Evolutionary conservation across 2,329 filamentous ascomycete species (phyloP), one percentile per base, ranked within the genome.

Genomic region (Microsporum canis): DNA sequence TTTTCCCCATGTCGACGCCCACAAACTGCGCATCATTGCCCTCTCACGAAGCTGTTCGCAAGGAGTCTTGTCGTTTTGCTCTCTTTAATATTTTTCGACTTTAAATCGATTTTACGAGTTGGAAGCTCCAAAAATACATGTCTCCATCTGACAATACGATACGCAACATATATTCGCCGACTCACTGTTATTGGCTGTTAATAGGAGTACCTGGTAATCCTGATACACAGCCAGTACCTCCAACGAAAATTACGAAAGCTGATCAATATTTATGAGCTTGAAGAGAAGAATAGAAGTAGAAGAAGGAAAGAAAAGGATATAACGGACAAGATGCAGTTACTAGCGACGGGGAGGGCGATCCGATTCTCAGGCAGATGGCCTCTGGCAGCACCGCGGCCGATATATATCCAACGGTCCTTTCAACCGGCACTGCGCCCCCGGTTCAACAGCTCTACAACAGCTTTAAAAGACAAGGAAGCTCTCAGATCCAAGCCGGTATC

Each of bases 281-380:
- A n/a, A 31, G 27, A 14, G 45, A 14, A 49, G 23, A 27, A 27
- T 29, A 4, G 39, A 43, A 12, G 39, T 5, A 10, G 45, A 27
- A 10, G 49, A 31, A 53, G 49, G 17, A 23, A 53, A 53, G 27
- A 53, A 29, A 23, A 3, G 4, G 5, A 31, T 5, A 5, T 10
- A 4, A 31, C 12, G 5, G 31, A 34, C 59, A 59, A 38, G 12
- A 77, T 76, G 75, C 71, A 73, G 53, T 64, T 75, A 55, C 63
- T 74, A 60, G 73, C 73, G 60, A 75, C 73, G 3, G 71, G 73
- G 59, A 70, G 74, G 65, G 73, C 70, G 43, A 68, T 76, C 62
- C 70, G 74, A 49, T 67, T 71, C 12, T 72, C 69, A 59, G 66
- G 70, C 56, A 67, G 70, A 61, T 74, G 72, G 70, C 66, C 68